phyloP scores from a whole-genome alignment of 1,139 yeast species.

The Ogataea hybrid region DNA sequence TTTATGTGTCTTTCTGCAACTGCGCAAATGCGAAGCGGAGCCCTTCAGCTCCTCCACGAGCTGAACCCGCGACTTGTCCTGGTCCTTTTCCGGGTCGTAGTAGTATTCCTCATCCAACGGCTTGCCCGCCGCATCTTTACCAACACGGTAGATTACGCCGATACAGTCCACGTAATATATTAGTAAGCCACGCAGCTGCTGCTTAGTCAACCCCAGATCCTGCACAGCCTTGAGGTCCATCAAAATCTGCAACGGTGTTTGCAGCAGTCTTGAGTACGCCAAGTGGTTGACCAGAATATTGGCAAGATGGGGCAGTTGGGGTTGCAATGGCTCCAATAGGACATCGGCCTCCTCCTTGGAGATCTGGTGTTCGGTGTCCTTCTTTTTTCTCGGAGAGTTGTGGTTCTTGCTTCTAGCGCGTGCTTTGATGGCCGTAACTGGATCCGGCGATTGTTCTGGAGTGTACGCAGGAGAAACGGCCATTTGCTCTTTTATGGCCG shows the following conservation, averaged over 20 bases:
- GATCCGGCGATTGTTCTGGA: constrained; percentile 10
- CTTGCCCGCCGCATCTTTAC: constrained; percentile 96
- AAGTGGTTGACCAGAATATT: constrained; percentile 77
- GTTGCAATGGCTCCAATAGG: constrained; percentile 13
- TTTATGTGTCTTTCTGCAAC: constrained; percentile 91
- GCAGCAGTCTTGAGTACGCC: constrained; percentile 85
- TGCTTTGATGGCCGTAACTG: constrained; percentile 5
- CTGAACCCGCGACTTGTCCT: constrained; percentile 62
- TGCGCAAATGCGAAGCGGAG: constrained; percentile 61
- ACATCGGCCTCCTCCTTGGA: constrained; percentile 19
- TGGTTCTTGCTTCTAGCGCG: constrained; percentile 11
- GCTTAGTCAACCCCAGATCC: constrained; percentile 36
- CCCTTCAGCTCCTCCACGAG: constrained; percentile 80
- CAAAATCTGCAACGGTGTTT: constrained; percentile 63
- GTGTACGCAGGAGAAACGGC: background rate
- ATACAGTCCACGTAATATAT: constrained; percentile 53
- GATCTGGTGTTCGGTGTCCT: constrained; percentile 15
- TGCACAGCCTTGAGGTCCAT: constrained; percentile 60
- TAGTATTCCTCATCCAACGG: constrained; percentile 91
- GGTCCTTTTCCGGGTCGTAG: constrained; percentile 81
- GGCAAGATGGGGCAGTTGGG: constrained; percentile 46
- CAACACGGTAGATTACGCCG: constrained; percentile 82
- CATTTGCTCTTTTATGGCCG: background rate
- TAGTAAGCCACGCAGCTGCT: constrained; percentile 40
- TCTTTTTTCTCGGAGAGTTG: constrained; percentile 14